A percentile compares a stretch with the other conserved stretches of the same genome.
These are phyloP conservation scores for Hymenoscyphus scutula DNA, from an alignment of 2,329 filamentous ascomycete species.

Conservation along the genomic window DNA sequence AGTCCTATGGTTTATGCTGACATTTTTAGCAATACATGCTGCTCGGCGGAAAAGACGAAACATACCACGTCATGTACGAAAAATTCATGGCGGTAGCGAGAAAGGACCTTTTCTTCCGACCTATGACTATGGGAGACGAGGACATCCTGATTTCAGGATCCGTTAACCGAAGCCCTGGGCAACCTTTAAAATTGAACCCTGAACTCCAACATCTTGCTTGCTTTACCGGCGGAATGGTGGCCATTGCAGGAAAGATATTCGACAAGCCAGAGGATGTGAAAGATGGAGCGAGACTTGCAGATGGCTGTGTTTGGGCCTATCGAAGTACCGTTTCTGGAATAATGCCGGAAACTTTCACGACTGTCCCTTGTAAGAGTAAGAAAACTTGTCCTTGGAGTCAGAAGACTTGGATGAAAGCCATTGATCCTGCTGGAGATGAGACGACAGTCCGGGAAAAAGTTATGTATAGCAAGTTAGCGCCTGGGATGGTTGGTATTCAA, in stretches of 20 bases:
- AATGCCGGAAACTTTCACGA: constrained; percentile 59
- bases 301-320: constrained; percentile 65
- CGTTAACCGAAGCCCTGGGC: constrained; percentile 42
- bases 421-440: constrained; percentile 21
- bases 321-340: constrained; percentile 54
- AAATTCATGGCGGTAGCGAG: constrained; percentile 46
- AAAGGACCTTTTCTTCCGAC: constrained; percentile 45
- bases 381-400: constrained; percentile 31
- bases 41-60: constrained; percentile 27
- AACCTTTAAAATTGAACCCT: constrained; percentile 41
- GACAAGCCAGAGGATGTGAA: constrained; percentile 51
- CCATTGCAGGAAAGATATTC: constrained; percentile 63
- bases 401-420: constrained; percentile 51
- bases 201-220: constrained; percentile 65
- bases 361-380: constrained; percentile 28
- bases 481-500: constrained; percentile 27
- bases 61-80: constrained; percentile 42
- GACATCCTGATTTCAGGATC: constrained; percentile 51
- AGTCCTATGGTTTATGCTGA: too few relatives aligned
- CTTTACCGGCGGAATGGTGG: constrained; percentile 71
- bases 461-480: constrained; percentile 18
- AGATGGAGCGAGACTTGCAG: constrained; percentile 55
- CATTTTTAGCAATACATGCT: constrained; percentile 35
- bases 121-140: constrained; percentile 40
- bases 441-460: constrained; percentile 19